Conservation (phyloP, 352 stramenopile species). For the Phytopythium boreale region DNA sequence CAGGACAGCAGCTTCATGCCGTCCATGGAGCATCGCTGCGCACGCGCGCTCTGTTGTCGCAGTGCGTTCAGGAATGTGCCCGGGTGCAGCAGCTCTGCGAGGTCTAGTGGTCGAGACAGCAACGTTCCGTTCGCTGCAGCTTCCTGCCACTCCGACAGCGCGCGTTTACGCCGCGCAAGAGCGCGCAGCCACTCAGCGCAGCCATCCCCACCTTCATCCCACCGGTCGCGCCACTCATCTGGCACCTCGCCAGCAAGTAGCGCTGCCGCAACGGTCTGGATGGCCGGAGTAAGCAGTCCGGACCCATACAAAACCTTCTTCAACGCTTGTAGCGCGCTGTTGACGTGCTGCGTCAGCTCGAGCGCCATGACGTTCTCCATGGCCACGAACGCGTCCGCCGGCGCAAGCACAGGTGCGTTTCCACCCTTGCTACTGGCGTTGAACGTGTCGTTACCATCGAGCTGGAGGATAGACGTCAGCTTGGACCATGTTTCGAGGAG, state of each 20-base stretch:
- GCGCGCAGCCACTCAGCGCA: slow-evolving; percentile 76
- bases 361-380: slow-evolving; percentile 87
- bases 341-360: slow-evolving; percentile 70
- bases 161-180: slow-evolving; percentile 74
- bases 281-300: slow-evolving; percentile 86
- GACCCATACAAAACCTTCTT: slow-evolving; percentile 92
- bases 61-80: slow-evolving; percentile 94
- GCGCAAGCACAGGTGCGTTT: slow-evolving; percentile 51
- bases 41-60: slow-evolving; percentile 87
- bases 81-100: slow-evolving; percentile 91
- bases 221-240: slow-evolving; percentile 74
- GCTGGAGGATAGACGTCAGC: slow-evolving; percentile 56
- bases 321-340: slow-evolving; percentile 62
- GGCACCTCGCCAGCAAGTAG: slow-evolving; percentile 79
- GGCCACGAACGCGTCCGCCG: slow-evolving; percentile 88
- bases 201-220: slow-evolving; percentile 81
- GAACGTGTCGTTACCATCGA: slow-evolving; percentile 26
- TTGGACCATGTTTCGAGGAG: slow-evolving; percentile 90
- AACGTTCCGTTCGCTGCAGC: slow-evolving; percentile 55
- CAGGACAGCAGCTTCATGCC: slow-evolving; percentile 88
- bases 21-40: slow-evolving; percentile 87
- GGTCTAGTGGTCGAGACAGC: slow-evolving; percentile 70
- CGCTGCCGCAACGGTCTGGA: slow-evolving; percentile 72
- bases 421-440: slow-evolving; percentile 20
- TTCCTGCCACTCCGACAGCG: slow-evolving; percentile 86